phyloP scores from a whole-genome alignment of 2,329 filamentous ascomycete species.

The Zymoseptoria pseudotritici region DNA sequence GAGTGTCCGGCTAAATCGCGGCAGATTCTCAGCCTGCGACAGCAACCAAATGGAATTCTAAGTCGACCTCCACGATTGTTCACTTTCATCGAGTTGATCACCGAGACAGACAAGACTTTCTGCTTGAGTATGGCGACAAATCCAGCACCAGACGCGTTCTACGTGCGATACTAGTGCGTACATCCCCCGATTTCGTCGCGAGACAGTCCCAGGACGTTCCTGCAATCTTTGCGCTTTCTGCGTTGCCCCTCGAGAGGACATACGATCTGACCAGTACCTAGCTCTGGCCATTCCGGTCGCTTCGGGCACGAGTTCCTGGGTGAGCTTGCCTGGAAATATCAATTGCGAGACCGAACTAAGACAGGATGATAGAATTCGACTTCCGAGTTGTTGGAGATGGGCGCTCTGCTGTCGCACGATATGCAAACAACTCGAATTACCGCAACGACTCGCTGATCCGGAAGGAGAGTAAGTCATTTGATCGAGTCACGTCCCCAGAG shows the following conservation, averaged over 20 bases:
- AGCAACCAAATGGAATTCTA: not conserved
- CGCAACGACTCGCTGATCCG: slow-evolving; percentile 96
- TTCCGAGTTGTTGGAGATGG: slow-evolving; percentile 89
- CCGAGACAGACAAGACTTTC: not conserved
- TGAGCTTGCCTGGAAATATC: slow-evolving; percentile 35
- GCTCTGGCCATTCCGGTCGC: slow-evolving; percentile 92
- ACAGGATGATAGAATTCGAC: slow-evolving; percentile 68
- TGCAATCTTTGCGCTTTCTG: not conserved
- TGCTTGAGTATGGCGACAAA: not conserved
- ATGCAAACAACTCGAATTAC: slow-evolving; percentile 99
- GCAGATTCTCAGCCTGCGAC: not conserved
- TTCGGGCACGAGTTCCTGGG: slow-evolving; percentile 98
- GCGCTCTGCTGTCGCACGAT: slow-evolving; percentile 84
- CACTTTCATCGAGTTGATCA: not conserved
- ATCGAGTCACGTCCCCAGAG: not conserved
- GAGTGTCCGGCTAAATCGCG: not conserved
- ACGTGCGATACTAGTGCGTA: slow-evolving; percentile 87
- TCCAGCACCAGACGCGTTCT: slow-evolving; percentile 65
- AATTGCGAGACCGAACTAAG: not conserved
- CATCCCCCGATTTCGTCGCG: slow-evolving; percentile 30
- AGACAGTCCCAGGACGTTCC: not conserved
- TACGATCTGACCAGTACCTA: slow-evolving; percentile 33
- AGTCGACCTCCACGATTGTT: not conserved
- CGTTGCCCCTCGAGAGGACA: not conserved
- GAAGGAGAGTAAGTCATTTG: slow-evolving; percentile 77